Conservation (phyloP, 352 stramenopile species). For the Pelagophyceae sp. region DNA sequence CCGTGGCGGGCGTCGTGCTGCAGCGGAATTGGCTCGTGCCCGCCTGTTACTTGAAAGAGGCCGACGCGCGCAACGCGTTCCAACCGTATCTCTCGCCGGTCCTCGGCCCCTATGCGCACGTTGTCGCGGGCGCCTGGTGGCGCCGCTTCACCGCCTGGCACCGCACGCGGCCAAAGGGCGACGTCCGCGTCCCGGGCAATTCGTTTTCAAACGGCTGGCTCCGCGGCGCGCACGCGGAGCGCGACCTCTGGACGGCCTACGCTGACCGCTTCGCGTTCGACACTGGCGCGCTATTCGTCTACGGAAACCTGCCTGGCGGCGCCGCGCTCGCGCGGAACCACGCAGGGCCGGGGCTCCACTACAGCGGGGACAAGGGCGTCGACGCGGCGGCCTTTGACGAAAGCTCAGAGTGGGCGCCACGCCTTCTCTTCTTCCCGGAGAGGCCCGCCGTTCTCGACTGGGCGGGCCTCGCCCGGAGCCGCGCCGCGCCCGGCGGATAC, state of each 20-base stretch:
- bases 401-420: not conserved
- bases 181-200: not conserved
- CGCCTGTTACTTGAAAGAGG: not conserved
- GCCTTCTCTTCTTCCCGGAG: not conserved
- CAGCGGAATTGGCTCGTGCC: not conserved
- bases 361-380: not conserved
- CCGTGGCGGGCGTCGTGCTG: not conserved
- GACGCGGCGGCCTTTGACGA: not conserved
- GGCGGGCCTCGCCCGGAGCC: not conserved
- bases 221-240: not conserved
- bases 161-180: not conserved
- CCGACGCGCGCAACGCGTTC: not conserved
- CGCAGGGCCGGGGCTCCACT: not conserved
- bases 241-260: conserved; percentile 3
- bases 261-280: not conserved
- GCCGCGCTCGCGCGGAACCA: not conserved
- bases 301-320: not conserved
- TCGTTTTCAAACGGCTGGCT: not conserved
- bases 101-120: not conserved
- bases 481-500: not conserved
- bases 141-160: not conserved
- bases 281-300: not conserved
- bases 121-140: not conserved
- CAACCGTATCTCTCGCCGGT: not conserved
- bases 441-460: not conserved